These are phyloP conservation scores for Chlorella sorokiniana DNA, from an alignment of 139 green algal genomes.

Conservation along the genomic window DNA sequence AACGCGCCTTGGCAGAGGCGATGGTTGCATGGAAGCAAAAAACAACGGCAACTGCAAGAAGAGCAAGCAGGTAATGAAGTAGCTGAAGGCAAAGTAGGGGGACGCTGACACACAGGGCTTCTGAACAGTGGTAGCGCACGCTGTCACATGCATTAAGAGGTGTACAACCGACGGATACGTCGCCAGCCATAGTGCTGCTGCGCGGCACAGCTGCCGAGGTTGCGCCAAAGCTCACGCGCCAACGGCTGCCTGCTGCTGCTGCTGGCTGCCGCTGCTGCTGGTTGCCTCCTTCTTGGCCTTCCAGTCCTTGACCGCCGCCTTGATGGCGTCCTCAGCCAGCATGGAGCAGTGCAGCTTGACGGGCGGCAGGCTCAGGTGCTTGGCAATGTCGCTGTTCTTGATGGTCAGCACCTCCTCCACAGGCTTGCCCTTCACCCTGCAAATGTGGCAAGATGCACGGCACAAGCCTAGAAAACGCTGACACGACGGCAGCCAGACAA, in stretches of 20 bases:
- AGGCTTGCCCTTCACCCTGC: slow-evolving; percentile 84
- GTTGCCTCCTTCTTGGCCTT: slow-evolving; percentile 73
- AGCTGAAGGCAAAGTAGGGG: too few relatives aligned
- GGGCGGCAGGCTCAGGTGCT: slow-evolving; percentile 95
- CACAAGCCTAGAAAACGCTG: not conserved
- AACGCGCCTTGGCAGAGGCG: too few relatives aligned
- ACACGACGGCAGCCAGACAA: too few relatives aligned
- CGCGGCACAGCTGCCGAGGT: not conserved
- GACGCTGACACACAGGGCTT: too few relatives aligned
- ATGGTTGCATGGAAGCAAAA: too few relatives aligned
- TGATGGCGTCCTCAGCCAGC: slow-evolving; percentile 95
- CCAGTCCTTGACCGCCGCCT: slow-evolving; percentile 95
- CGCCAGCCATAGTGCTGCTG: not conserved
- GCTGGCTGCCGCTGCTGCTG: not conserved
- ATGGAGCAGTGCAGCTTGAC: slow-evolving; percentile 99
- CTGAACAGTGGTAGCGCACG: too few relatives aligned
- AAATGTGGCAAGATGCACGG: not conserved
- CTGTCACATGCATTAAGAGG: too few relatives aligned
- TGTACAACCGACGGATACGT: too few relatives aligned
- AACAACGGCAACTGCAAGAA: too few relatives aligned
- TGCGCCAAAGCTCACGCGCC: slow-evolving; percentile 9
- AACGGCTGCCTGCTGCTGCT: slow-evolving; percentile 14
- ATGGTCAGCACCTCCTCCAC: slow-evolving; percentile 90
- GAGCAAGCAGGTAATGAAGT: too few relatives aligned
- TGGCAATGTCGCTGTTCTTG: slow-evolving; percentile 96